phyloP scores from a whole-genome alignment of 1,139 yeast species.

The Magnusiomyces suaveolens region DNA sequence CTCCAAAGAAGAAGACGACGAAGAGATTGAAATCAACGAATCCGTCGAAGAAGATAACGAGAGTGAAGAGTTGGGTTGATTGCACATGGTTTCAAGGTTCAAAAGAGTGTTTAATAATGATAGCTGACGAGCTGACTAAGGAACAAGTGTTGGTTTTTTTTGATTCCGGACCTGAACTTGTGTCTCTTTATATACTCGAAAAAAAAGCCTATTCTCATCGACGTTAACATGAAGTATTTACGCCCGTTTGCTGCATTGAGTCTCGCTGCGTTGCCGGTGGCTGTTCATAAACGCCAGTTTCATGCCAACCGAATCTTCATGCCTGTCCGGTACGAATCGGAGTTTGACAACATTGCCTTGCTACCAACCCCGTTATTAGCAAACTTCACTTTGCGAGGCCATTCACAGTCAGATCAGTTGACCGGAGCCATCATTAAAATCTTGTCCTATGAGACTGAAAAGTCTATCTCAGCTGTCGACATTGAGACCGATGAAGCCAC shows the following conservation, averaged over 20 bases:
- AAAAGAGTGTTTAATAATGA: too few species aligned
- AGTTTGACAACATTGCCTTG: conserved; percentile 47
- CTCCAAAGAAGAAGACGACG: background rate
- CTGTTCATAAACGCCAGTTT: background rate
- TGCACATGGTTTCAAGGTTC: too few species aligned
- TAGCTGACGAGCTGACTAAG: too few species aligned
- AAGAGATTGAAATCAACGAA: background rate
- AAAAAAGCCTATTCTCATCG: too few species aligned
- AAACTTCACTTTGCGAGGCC: conserved; percentile 65
- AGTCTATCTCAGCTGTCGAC: conserved; percentile 53
- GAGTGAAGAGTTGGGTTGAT: too few species aligned
- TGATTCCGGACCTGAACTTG: too few species aligned
- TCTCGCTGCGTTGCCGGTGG: background rate
- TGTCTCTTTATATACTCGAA: too few species aligned
- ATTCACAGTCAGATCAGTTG: conserved; percentile 49
- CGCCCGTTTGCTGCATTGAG: background rate
- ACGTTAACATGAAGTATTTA: background rate
- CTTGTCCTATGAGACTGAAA: conserved; percentile 45
- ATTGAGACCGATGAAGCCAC: conserved; percentile 59
- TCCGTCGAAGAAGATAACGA: background rate
- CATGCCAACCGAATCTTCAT: conserved; percentile 13
- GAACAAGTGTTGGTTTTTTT: too few species aligned
- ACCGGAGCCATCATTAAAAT: conserved; percentile 54
- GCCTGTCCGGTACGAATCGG: conserved; percentile 40
- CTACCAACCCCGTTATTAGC: conserved; percentile 50